Evolutionary conservation across 2,329 filamentous ascomycete species (phyloP), one percentile per base, ranked within the genome.

Genomic region (Exophiala aquamarina): DNA sequence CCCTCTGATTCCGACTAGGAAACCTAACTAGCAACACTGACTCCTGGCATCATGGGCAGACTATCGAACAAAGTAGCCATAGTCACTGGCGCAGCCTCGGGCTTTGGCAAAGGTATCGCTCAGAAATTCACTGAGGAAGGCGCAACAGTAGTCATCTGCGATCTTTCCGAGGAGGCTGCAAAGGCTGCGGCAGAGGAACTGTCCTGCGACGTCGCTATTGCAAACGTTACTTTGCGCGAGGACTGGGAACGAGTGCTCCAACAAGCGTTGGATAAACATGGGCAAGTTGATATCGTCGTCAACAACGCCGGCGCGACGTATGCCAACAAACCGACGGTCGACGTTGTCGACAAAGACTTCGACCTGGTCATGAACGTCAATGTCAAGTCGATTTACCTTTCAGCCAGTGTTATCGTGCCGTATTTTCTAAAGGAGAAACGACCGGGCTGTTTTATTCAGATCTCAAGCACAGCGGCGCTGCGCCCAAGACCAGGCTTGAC

Each of bases 291-390:
- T 54, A 72, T 77, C 44, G 68, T 76, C 3, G 63, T 76, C 52
- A 76, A 76, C 58, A 76, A 72, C 11, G 65, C 76, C 20, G 73
- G 74, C 29, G 75, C 73, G 63, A 71, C 72, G 26, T 58, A 73
- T 31, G 73, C 73, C 10, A 54, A 54, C 35, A 49, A 67, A 63
- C 63, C 69, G 8, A 69, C 72, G 21, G 59, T 59, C 0, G 69
- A 71, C 8, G 69, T 74, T 34, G 61, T 59, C 3, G 73, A 74
- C 52, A 63, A 57, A 7, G 71, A 76, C 49, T 73, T 74, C 51
- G 72, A 75, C 53, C 59, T 63, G 1, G 73, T 74, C 67, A 75
- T 74, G 29, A 69, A 66, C 8, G 63, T 73, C 60, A 74, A 75
- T 59, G 47, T 55, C 28, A 53, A 47, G 37, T 53, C 50, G 10